Evolutionary conservation across 148 eudicot species (phyloP).

Genomic region (Vaccinium myrtillus): DNA sequence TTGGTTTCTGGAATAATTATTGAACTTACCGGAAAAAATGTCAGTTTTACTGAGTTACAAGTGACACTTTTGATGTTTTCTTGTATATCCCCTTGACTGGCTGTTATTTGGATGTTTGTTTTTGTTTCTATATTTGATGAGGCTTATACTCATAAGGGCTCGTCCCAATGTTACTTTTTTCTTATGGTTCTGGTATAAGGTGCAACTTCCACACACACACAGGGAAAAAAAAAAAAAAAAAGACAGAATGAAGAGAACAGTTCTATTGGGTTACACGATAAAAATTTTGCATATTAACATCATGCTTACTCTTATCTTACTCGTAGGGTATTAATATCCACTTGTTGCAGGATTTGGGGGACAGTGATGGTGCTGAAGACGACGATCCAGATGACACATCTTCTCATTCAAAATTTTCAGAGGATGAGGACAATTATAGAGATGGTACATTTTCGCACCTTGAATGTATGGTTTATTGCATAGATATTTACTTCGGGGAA

Average conservation of each 20-base stretch:
- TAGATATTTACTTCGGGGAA: not conserved
- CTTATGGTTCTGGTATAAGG: not conserved
- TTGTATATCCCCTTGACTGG: not conserved
- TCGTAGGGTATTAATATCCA: not conserved
- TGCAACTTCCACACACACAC: not conserved
- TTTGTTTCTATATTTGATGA: not conserved
- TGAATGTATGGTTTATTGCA: not conserved
- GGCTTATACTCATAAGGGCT: not conserved
- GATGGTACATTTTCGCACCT: constrained; percentile 30
- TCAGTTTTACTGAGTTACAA: no score
- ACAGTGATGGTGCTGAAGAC: constrained; percentile 41
- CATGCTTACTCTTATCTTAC: not conserved
- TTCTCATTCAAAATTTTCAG: constrained; percentile 41
- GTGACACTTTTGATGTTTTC: not conserved
- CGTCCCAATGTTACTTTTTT: not conserved
- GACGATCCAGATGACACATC: constrained; percentile 30
- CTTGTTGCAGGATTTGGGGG: constrained; percentile 46
- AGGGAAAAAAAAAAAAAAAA: not conserved
- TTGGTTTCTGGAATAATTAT: no score
- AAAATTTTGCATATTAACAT: not conserved
- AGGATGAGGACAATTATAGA: constrained; percentile 36
- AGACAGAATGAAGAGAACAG: not conserved
- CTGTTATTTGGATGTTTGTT: not conserved
- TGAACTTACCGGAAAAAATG: no score
- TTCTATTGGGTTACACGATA: not conserved